These are phyloP conservation scores for Phlyctochytrium arcticum DNA, from an alignment of 192 early-diverging fungal species.

Conservation along the genomic window DNA sequence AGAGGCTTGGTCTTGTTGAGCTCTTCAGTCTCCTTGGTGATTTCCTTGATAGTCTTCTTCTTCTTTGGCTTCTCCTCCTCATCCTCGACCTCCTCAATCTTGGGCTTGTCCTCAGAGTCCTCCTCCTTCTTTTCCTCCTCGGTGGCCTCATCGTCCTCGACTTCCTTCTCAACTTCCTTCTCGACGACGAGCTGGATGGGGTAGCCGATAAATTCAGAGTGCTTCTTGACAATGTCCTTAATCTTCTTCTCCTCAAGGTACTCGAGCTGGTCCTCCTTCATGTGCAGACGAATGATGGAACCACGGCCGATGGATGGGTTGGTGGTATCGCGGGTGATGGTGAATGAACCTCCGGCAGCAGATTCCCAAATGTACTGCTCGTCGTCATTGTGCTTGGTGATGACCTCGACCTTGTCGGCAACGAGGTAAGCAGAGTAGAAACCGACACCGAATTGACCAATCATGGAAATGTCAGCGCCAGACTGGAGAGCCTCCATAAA, in stretches of 20 bases:
- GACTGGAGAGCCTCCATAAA: constrained; percentile 98
- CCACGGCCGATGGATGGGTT: constrained; percentile 92
- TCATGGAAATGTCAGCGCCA: constrained; percentile 99
- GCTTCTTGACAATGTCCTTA: constrained; percentile 99
- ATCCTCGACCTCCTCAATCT: constrained; percentile 65
- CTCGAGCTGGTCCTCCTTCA: constrained; percentile 98
- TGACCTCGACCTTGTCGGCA: constrained; percentile 94
- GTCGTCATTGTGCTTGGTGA: constrained; percentile 97
- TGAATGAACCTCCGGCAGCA: constrained; percentile 84
- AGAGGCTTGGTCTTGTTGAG: constrained; percentile 98
- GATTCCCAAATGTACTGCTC: constrained; percentile 97
- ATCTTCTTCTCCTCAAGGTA: constrained; percentile 99
- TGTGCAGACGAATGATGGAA: constrained; percentile 89
- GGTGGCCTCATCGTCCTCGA: constrained; percentile 82
- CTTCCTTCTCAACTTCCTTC: constrained; percentile 99
- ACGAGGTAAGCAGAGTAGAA: constrained; percentile 99
- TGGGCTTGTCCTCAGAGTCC: constrained; percentile 44
- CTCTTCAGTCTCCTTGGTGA: constrained; percentile 82
- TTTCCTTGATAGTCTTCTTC: constrained; percentile 82
- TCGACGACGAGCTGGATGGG: constrained; percentile 94
- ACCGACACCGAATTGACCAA: constrained; percentile 99
- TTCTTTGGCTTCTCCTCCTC: constrained; percentile 68
- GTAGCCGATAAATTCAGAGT: constrained; percentile 99
- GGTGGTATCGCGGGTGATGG: constrained; percentile 87
- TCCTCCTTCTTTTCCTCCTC: constrained; percentile 67